A percentile compares a stretch with the other conserved stretches of the same genome.
phyloP scores from a whole-genome alignment of 352 stramenopile genomes.

The Heterotrichella gracilis region DNA sequence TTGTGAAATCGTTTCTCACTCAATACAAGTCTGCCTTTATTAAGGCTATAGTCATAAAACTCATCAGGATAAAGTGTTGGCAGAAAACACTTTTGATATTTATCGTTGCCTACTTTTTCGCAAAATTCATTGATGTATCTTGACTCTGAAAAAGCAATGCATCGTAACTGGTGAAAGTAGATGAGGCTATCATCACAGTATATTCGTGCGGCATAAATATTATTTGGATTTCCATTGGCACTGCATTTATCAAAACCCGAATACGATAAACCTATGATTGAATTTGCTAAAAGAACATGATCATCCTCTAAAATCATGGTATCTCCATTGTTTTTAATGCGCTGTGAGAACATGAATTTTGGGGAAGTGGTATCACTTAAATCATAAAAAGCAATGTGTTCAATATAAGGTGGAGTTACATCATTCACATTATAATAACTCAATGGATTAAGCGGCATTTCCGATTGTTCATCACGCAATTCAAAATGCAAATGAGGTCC shows the following conservation, averaged over 20 bases:
- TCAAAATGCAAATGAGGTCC: background rate
- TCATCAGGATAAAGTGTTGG: background rate
- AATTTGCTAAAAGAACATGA: background rate
- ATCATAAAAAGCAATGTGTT: background rate
- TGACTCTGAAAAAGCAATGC: background rate
- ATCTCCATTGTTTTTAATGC: too few relatives aligned
- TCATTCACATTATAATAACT: background rate
- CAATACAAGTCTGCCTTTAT: background rate
- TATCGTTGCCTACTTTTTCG: background rate
- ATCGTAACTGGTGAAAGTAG: background rate
- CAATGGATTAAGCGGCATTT: background rate
- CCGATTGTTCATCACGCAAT: background rate
- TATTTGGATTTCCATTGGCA: background rate
- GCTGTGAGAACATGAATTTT: too few relatives aligned
- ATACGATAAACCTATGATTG: background rate
- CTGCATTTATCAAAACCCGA: background rate
- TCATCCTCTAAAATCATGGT: too few relatives aligned
- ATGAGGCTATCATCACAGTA: background rate
- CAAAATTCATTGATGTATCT: background rate
- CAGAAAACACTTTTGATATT: conserved; percentile 9
- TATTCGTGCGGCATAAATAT: background rate
- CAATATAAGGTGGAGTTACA: background rate
- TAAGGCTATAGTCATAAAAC: background rate
- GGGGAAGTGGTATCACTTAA: too few relatives aligned
- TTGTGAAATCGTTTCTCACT: background rate